These are phyloP conservation scores for Pythium brachiatum DNA, from an alignment of 352 stramenopile genomes.

Conservation along the genomic window DNA sequence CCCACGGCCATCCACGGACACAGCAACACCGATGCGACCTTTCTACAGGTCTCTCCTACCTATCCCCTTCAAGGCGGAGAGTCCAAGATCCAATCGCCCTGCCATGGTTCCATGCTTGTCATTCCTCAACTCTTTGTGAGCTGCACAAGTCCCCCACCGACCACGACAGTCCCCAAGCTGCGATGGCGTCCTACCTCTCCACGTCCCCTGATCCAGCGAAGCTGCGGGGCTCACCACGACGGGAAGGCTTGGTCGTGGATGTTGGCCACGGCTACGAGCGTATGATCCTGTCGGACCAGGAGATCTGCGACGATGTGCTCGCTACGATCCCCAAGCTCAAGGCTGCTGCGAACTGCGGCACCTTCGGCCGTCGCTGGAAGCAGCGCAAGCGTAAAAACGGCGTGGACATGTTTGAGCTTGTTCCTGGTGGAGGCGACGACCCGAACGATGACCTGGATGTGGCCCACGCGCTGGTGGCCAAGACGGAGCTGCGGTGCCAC, in stretches of 20 bases:
- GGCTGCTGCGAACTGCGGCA: constrained; percentile 29
- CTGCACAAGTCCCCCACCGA: neutral
- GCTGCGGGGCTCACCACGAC: neutral
- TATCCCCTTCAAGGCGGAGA: too few relatives aligned
- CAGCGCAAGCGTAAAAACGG: constrained; percentile 24
- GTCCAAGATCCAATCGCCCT: too few relatives aligned
- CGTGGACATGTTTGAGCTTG: constrained; percentile 44
- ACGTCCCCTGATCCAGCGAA: neutral
- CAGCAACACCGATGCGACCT: neutral
- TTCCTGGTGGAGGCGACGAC: constrained; percentile 20
- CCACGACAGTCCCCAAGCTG: neutral
- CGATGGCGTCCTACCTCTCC: neutral
- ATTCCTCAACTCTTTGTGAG: neutral
- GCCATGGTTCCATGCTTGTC: too few relatives aligned
- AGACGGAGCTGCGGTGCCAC: constrained; percentile 49
- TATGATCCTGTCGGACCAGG: constrained; percentile 35
- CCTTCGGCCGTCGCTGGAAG: constrained; percentile 34
- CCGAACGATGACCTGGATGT: constrained; percentile 44
- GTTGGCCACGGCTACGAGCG: constrained; percentile 15
- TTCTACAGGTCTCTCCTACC: neutral
- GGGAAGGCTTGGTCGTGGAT: constrained; percentile 9
- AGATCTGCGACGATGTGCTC: constrained; percentile 54
- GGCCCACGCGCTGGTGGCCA: constrained; percentile 43
- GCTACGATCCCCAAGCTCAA: constrained; percentile 55
- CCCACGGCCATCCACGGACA: neutral